These are phyloP conservation scores for Psilocybe cyanescens DNA, from an alignment of 768 basidiomycete genomes.

Conservation along the genomic window DNA sequence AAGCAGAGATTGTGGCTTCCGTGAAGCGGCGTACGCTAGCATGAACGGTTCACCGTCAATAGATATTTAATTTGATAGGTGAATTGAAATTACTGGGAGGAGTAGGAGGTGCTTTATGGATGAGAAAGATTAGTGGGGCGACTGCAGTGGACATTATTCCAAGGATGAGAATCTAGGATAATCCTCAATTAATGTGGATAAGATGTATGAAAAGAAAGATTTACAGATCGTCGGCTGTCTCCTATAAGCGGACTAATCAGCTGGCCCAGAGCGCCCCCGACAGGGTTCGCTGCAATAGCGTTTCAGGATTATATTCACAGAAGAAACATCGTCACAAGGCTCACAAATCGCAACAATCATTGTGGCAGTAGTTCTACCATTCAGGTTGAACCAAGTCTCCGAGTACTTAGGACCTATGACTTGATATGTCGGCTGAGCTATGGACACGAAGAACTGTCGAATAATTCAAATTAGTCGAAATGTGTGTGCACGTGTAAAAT, in stretches of 20 bases:
- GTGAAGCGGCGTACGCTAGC: constrained; percentile 67
- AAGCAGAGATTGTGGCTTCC: constrained; percentile 51
- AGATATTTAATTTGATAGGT: neutral
- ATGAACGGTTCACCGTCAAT: neutral
- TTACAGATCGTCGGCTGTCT: constrained; percentile 59
- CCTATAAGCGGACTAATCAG: constrained; percentile 68
- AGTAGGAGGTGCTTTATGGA: constrained; percentile 65
- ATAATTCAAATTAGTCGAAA: neutral
- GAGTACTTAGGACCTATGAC: constrained; percentile 82
- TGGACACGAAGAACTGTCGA: constrained; percentile 58
- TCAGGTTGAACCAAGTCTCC: constrained; percentile 81
- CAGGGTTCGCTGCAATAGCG: constrained; percentile 60
- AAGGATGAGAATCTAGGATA: constrained; percentile 63
- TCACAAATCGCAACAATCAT: constrained; percentile 58
- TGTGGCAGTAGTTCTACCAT: constrained; percentile 78
- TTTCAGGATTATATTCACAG: constrained; percentile 4
- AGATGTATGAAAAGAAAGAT: neutral
- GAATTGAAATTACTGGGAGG: constrained; percentile 65
- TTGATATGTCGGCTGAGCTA: constrained; percentile 77
- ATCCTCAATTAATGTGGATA: neutral
- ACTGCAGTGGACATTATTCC: constrained; percentile 72
- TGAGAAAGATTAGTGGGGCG: constrained; percentile 60
- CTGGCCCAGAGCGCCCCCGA: constrained; percentile 77
- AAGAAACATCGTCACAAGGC: constrained; percentile 5
- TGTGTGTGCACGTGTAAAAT: neutral